Conservation (phyloP, 2,329 filamentous ascomycete genomes). For the Monosporascus sp. region DNA sequence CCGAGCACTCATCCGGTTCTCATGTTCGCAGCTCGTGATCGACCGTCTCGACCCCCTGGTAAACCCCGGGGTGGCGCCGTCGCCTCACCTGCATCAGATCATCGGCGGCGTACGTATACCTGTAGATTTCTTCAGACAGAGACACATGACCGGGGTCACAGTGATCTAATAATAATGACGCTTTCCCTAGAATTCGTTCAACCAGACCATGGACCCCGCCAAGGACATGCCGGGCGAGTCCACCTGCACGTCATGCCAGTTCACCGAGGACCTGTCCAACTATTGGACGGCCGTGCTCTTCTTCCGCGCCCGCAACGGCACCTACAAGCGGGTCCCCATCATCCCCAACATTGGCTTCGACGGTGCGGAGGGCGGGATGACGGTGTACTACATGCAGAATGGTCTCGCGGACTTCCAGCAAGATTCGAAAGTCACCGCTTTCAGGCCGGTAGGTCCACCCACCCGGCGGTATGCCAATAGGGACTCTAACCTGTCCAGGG, state of each 20-base stretch:
- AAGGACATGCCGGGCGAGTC: constrained; percentile 18
- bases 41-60: constrained; percentile 26
- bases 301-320: constrained; percentile 23
- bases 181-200: constrained; percentile 18
- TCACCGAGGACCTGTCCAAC: constrained; percentile 23
- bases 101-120: constrained; percentile 16
- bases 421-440: constrained; percentile 34
- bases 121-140: background rate
- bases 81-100: constrained; percentile 26
- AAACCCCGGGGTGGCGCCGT: constrained; percentile 21
- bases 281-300: constrained; percentile 24
- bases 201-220: constrained; percentile 21
- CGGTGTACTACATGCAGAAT: constrained; percentile 25
- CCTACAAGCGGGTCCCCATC: constrained; percentile 24
- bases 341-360: constrained; percentile 20
- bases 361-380: constrained; percentile 21
- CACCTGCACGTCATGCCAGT: constrained; percentile 24
- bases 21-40: constrained; percentile 24
- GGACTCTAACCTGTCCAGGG: constrained; percentile 22
- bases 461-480: background rate
- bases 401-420: constrained; percentile 6
- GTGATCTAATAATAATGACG: background rate
- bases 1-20: constrained; percentile 21
- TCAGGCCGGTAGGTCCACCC: constrained; percentile 28
- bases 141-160: background rate